A percentile compares a stretch with the other conserved stretches of the same genome.
phyloP scores from a whole-genome alignment of 1,139 yeast species.

The Geotrichum aggregatum region DNA sequence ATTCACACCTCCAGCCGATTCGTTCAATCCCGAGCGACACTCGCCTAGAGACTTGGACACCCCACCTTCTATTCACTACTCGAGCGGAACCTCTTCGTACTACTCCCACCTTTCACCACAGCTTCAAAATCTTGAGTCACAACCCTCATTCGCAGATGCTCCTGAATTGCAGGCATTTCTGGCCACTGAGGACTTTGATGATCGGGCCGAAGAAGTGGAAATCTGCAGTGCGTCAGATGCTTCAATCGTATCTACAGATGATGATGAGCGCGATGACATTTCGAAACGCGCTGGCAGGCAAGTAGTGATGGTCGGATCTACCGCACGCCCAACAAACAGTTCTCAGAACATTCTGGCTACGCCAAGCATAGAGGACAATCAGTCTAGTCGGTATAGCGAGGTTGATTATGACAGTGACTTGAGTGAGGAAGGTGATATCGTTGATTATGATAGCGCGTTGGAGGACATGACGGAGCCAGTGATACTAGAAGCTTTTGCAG shows the following conservation, averaged over 20 bases:
- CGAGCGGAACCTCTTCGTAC: neutral
- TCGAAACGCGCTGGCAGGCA: neutral
- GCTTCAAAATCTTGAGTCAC: conserved; percentile 1
- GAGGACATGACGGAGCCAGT: neutral
- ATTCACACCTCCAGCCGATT: neutral
- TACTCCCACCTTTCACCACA: conserved; percentile 7
- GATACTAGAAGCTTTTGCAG: neutral
- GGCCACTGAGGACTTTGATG: neutral
- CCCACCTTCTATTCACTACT: conserved; percentile 1
- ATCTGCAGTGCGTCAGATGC: neutral
- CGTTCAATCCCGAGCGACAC: neutral
- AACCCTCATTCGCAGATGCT: conserved; percentile 9
- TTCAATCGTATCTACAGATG: neutral
- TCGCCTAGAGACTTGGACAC: neutral
- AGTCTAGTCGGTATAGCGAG: neutral
- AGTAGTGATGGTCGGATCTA: neutral
- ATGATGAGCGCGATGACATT: neutral
- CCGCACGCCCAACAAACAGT: neutral
- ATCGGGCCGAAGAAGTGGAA: neutral
- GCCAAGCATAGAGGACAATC: neutral
- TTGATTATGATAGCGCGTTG: neutral
- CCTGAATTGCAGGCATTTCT: conserved; percentile 14
- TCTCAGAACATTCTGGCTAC: neutral
- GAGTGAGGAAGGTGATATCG: neutral
- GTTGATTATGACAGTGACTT: conserved; percentile 5